Evolutionary conservation across 805 yeast species (phyloP).

Genomic region (Candida hispaniensis): DNA sequence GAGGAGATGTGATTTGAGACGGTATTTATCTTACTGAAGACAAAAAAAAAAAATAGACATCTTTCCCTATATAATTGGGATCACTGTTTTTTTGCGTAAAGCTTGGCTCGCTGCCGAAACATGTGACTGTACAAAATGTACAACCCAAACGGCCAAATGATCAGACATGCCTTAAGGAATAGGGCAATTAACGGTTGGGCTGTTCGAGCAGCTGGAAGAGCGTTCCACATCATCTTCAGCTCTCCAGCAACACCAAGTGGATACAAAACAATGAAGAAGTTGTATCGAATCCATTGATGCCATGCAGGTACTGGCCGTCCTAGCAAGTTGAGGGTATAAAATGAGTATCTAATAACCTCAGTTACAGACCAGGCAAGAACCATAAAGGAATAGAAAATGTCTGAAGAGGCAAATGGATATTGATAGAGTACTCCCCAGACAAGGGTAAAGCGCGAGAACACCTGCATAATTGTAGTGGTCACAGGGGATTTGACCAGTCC

Average conservation of each 20-base stretch:
- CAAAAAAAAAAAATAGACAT: background rate
- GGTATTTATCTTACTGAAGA: background rate
- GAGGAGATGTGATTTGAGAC: slow-evolving; percentile 3
- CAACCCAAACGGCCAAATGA: slow-evolving; percentile 76
- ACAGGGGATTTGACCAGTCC: slow-evolving; percentile 84
- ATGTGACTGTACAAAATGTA: slow-evolving; percentile 76
- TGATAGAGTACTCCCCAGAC: slow-evolving; percentile 71
- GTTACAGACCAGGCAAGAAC: slow-evolving; percentile 85
- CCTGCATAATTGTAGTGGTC: slow-evolving; percentile 77
- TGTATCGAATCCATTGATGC: slow-evolving; percentile 69
- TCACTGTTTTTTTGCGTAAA: slow-evolving; percentile 2
- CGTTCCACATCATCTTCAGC: slow-evolving; percentile 52
- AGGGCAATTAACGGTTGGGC: slow-evolving; percentile 40
- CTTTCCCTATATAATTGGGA: background rate
- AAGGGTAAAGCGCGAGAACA: slow-evolving; percentile 68
- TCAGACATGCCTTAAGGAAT: slow-evolving; percentile 45
- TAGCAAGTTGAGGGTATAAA: slow-evolving; percentile 60
- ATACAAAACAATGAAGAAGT: slow-evolving; percentile 68
- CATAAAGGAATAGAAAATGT: slow-evolving; percentile 48
- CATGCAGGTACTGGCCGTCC: slow-evolving; percentile 43
- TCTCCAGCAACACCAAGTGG: slow-evolving; percentile 93
- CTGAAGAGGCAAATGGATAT: slow-evolving; percentile 62
- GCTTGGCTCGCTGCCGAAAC: slow-evolving; percentile 59
- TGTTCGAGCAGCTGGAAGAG: slow-evolving; percentile 54
- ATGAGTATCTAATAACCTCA: slow-evolving; percentile 83